Conservation (phyloP, 106 monocot genomes). For the Phalaenopsis equestris region DNA sequence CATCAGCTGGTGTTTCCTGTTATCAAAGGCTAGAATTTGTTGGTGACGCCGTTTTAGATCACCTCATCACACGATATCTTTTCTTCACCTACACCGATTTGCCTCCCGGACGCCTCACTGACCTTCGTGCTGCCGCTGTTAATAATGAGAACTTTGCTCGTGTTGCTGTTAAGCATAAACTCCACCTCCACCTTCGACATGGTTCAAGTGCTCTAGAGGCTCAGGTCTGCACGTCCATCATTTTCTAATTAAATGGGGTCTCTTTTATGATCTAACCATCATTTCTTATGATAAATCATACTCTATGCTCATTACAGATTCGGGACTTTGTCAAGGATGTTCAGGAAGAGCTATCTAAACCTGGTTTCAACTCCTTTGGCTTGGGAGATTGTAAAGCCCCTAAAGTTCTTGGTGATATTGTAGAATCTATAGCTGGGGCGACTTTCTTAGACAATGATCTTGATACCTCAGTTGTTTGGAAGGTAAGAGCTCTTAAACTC, state of each 20-base stretch:
- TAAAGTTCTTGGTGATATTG: conserved; percentile 96
- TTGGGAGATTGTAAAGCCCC: conserved; percentile 98
- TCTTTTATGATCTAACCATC: neutral
- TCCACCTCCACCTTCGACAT: conserved; percentile 86
- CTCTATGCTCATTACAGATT: conserved; percentile 35
- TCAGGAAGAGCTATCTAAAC: conserved; percentile 69
- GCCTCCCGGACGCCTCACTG: conserved; percentile 90
- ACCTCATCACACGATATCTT: conserved; percentile 77
- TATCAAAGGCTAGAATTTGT: conserved; percentile 92
- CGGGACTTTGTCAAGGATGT: conserved; percentile 96
- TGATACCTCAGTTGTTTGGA: conserved; percentile 75
- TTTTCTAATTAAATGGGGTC: neutral
- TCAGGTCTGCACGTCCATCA: conserved; percentile 38
- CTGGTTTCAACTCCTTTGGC: conserved; percentile 91
- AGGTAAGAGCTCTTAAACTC: conserved; percentile 27
- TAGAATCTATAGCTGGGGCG: conserved; percentile 94
- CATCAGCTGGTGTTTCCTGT: conserved; percentile 94
- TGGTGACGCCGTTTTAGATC: conserved; percentile 97
- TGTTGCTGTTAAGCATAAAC: conserved; percentile 85
- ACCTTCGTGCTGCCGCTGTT: conserved; percentile 92
- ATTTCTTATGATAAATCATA: neutral
- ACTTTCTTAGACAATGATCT: conserved; percentile 71
- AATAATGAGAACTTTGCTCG: conserved; percentile 99
- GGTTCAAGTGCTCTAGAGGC: conserved; percentile 91
- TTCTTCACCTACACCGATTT: conserved; percentile 87